Base-by-base conservation (phyloP, 306 rosid genomes). In the Canavalia gladiata region DNA sequence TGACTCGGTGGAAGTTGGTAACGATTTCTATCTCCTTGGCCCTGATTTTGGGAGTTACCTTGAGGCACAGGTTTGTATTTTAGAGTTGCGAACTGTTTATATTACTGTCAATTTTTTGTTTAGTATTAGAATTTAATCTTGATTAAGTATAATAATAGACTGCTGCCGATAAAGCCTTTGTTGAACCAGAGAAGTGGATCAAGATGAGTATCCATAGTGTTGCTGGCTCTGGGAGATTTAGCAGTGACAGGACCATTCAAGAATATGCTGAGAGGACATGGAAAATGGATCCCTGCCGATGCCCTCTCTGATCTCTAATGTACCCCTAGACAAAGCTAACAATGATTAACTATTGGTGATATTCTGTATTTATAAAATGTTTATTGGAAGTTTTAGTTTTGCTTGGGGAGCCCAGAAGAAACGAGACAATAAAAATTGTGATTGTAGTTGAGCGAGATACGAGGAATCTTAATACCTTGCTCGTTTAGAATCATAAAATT, bases 181-280 rank as follows among this genome's bases (percentile, higher is more conserved):
- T 84, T 31, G 89, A 91, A 79, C 85, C 86, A 43, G 85, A 88
- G 54, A 88, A 82, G 85, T 91, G 96, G 96, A 86, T 86, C 5
- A 76, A 64, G 78, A 91, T 91, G 96, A 89, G 93, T 88, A 89
- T 91, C 78, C 90, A 89, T 39, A 83, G 91, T 76, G 82, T 87
- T 18, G 93, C 96, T 6, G 92, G 90, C 33, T 91, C 96, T 30
- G 91, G 93, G 49, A 86, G 88, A 60, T 91, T 91, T 75, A 91
- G 96, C 84, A 91, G 93, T 75, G 96, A 91, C 84, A 83, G 90
- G 58, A 89, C 91, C 75, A 91, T 91, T 72, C 78, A 85, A 68
- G 92, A 91, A 29, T 89, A 91, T 13, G 93, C 96, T 12, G 89
- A 88, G 70, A 81, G 86, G 62, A 88, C 87, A 51, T 91, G 96